Evolutionary conservation across 352 stramenopile species (phyloP).

Genomic region (Globisporangium orthogonon): DNA sequence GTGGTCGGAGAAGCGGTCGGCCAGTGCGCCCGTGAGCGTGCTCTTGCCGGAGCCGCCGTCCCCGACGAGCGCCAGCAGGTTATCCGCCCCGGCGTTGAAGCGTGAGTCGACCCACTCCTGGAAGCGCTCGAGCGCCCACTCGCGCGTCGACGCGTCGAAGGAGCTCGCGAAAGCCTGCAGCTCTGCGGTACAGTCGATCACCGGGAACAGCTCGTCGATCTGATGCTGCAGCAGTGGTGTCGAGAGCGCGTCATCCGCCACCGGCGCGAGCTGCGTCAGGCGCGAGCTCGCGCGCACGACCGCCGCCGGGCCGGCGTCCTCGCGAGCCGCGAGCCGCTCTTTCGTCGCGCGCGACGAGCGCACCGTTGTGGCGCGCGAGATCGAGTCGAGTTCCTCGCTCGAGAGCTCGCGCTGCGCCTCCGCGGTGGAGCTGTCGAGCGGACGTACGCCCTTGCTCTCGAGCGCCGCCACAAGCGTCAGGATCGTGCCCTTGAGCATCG

Average conservation of each 20-base stretch:
- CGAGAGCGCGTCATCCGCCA: slow-evolving; percentile 63
- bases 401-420: slow-evolving; percentile 24
- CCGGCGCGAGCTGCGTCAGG: slow-evolving; percentile 54
- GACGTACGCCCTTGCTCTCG: slow-evolving; percentile 16
- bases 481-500: slow-evolving; percentile 76
- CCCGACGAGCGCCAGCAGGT: slow-evolving; percentile 59
- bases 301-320: slow-evolving; percentile 18
- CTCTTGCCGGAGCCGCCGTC: slow-evolving; percentile 70
- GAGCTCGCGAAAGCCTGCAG: slow-evolving; percentile 31
- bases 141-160: slow-evolving; percentile 40
- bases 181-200: slow-evolving; percentile 58
- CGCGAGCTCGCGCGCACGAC: slow-evolving; percentile 26
- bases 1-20: slow-evolving; percentile 45
- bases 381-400: slow-evolving; percentile 26
- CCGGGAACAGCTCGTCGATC: slow-evolving; percentile 80
- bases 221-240: slow-evolving; percentile 55
- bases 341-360: slow-evolving; percentile 42
- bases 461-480: slow-evolving; percentile 40
- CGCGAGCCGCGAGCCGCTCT: slow-evolving; percentile 30
- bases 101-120: slow-evolving; percentile 68
- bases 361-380: slow-evolving; percentile 41
- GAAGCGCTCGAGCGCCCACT: slow-evolving; percentile 65
- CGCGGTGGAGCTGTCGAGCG: slow-evolving; percentile 11
- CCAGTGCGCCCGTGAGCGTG: slow-evolving; percentile 43
- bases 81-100: slow-evolving; percentile 55